phyloP scores from a whole-genome alignment of 345 rosid species.

The Populus nigra region DNA sequence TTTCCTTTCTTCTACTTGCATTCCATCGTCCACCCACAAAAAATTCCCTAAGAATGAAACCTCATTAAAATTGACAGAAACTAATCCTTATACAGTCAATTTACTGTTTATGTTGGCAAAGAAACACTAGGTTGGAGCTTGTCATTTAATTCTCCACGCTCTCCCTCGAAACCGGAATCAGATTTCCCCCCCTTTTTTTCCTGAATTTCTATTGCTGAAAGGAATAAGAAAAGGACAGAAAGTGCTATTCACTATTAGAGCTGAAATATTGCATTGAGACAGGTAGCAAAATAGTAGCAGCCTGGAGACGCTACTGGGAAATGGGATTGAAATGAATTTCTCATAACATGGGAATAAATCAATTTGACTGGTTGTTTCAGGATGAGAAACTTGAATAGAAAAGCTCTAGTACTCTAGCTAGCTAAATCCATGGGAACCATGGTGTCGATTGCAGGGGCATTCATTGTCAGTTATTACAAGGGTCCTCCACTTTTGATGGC shows the following conservation, averaged over 20 bases:
- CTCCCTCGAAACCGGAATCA: background rate
- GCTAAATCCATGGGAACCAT: slow-evolving; percentile 63
- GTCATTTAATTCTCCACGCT: background rate
- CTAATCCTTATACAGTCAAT: background rate
- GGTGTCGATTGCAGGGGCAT: slow-evolving; percentile 56
- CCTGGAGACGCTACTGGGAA: background rate
- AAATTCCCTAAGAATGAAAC: background rate
- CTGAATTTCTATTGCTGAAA: background rate
- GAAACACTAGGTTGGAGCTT: background rate
- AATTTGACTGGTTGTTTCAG: slow-evolving; percentile 26
- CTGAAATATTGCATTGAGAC: background rate
- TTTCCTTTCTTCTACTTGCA: background rate
- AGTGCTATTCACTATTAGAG: background rate
- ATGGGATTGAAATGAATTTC: background rate
- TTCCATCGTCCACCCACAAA: background rate
- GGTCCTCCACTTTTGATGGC: slow-evolving; percentile 41
- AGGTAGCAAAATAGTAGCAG: background rate
- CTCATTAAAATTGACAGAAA: background rate
- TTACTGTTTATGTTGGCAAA: background rate
- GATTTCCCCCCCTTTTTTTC: background rate
- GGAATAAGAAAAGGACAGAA: background rate
- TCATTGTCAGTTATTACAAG: slow-evolving; percentile 58
- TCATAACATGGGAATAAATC: background rate
- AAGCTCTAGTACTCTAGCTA: slow-evolving; percentile 37
- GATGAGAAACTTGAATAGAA: slow-evolving; percentile 55